Base-by-base conservation (phyloP, 2,329 filamentous ascomycete species). In the Sporothrix variecibatus region DNA sequence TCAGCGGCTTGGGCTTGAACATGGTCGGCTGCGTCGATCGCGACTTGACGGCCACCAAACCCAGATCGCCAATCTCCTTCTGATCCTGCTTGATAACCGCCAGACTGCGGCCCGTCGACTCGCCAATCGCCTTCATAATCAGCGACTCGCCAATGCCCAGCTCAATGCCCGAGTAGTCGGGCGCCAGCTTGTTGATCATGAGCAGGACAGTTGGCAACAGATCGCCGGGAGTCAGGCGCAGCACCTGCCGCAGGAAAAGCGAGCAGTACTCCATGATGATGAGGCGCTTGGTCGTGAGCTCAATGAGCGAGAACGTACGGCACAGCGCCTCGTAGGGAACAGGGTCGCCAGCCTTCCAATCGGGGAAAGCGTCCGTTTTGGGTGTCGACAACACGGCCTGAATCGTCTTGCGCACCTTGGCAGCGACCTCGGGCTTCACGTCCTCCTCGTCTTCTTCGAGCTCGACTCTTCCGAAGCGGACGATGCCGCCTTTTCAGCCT, bases 111-210 rank as follows among this genome's bases (percentile, higher is more conserved):
- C 96, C 96, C 0, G 96, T 99, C 40, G 92, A 93, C 84, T 98
- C 95, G 12, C 95, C 95, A 79, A 99, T 97, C 5, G 96, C 94
- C 82, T 98, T 99, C 95, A 98, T 98, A 79, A 99, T 98, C 38
- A 99, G 84, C 0, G 95, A 98, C 83, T 99, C 96, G 73, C 96
- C 96, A 78, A 99, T 99, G n/a, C 96, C 96, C 40, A 99, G 87
- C 83, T 99, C 96, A 76, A 99, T 95, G 26, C 96, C 96, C 60
- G 95, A 92, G 81, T 98, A 99, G 80, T 99, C 96, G 2, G 96
- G 95, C 2, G 96, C 96, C 34, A 99, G 89, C 82, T 98, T 98
- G 84, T 98, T 98, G 82, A 97, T 93, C 96, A 99, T 98, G 40
- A 99, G 89, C 76, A 97, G 87, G 31, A 98, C 91, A 0, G 94